phyloP scores from a whole-genome alignment of 768 basidiomycete genomes.

The Myochromella boudieri region DNA sequence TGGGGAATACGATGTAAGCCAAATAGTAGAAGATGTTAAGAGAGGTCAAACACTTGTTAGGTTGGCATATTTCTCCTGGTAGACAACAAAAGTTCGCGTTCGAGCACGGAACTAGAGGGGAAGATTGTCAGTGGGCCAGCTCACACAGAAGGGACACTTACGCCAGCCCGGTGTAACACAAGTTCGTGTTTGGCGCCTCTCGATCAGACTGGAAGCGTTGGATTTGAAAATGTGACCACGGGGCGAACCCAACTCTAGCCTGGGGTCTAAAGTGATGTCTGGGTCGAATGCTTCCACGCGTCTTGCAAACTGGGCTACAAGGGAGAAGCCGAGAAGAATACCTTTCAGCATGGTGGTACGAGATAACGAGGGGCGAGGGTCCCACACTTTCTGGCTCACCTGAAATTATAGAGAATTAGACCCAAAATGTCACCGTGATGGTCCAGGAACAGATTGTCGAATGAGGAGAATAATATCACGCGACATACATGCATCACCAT shows the following conservation, averaged over 20 bases:
- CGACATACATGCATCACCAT: too few species aligned
- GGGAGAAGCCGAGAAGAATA: too few species aligned
- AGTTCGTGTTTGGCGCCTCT: background rate
- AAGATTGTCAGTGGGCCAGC: background rate
- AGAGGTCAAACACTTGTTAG: background rate
- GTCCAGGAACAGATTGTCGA: too few species aligned
- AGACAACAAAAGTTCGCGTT: background rate
- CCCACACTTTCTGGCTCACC: too few species aligned
- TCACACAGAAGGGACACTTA: background rate
- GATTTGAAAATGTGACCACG: background rate
- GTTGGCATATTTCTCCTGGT: background rate
- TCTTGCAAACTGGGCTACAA: background rate
- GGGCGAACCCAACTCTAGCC: background rate
- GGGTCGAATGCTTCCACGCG: background rate
- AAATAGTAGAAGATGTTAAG: too few species aligned
- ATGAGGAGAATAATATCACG: too few species aligned
- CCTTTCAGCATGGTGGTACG: too few species aligned
- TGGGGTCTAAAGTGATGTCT: background rate
- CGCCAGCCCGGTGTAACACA: background rate
- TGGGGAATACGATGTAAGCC: background rate
- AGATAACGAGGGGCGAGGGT: too few species aligned
- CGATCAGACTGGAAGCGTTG: background rate
- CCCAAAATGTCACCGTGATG: too few species aligned
- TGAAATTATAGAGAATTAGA: too few species aligned
- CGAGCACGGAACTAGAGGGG: background rate